Percentiles rank a stretch among this genome's conserved stretches.
Evolutionary conservation across 352 stramenopile species (phyloP).

Genomic region (Pythium biforme): DNA sequence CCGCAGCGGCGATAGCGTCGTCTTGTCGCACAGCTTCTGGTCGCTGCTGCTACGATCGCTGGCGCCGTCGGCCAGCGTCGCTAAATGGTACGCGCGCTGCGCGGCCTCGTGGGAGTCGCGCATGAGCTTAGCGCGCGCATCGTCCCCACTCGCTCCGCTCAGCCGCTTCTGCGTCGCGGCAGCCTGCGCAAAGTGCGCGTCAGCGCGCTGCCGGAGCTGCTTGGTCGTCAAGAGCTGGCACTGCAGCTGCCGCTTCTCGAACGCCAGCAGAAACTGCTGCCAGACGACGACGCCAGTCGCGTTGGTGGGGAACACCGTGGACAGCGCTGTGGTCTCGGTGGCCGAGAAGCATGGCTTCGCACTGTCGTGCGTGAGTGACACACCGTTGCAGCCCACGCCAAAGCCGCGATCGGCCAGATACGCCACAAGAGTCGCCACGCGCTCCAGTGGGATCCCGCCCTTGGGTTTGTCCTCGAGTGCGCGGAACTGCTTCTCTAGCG

Average conservation of each 20-base stretch:
- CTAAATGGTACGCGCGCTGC: slow-evolving; percentile 26
- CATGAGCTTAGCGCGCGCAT: not conserved
- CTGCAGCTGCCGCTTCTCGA: slow-evolving; percentile 15
- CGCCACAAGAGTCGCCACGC: not conserved
- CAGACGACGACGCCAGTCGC: slow-evolving; percentile 7
- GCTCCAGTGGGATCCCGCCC: slow-evolving; percentile 4
- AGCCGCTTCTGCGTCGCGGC: slow-evolving; percentile 18
- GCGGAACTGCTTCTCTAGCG: slow-evolving; percentile 52
- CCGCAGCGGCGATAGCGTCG: slow-evolving; percentile 4
- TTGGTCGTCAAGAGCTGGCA: slow-evolving; percentile 12
- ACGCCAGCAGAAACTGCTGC: slow-evolving; percentile 10
- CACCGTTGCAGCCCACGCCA: not conserved
- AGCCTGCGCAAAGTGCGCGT: slow-evolving; percentile 27
- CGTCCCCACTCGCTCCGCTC: not conserved
- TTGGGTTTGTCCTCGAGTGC: slow-evolving; percentile 34
- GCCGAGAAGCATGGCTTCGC: not conserved
- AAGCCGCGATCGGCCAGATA: slow-evolving; percentile 24
- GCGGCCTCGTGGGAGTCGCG: slow-evolving; percentile 18
- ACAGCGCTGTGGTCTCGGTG: not conserved
- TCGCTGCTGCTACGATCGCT: not conserved
- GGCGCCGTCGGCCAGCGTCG: slow-evolving; percentile 6
- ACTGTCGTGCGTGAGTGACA: not conserved
- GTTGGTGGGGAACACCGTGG: not conserved
- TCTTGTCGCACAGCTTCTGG: not conserved
- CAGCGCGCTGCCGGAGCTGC: slow-evolving; percentile 12